Evolutionary conservation across 176 grass and related monocot genomes (phyloP), one percentile per base, ranked within the genome.

Genomic region (Triticum timopheevii): DNA sequence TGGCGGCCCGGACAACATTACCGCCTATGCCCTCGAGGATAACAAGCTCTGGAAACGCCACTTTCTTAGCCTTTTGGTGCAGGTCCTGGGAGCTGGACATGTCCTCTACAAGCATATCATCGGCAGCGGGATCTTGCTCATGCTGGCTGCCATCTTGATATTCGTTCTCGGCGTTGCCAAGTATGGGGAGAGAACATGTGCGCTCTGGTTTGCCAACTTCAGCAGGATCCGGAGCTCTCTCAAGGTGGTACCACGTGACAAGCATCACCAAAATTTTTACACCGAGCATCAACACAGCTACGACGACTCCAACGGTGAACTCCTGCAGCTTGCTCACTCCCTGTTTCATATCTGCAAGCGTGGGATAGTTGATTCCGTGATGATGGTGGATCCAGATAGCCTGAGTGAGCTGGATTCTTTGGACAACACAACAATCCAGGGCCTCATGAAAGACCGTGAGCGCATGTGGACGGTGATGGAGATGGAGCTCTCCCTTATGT

Each of bases 1-100:
- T 6, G 94, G 87, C 0, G 94, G 94, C 0, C 94, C 81, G 0
- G 94, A 95, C 24, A 91, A 73, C 77, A 96, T 96, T 39, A 89
- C 84, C 1, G 86, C 94, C 20, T 93, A 87, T 10, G 39, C 87
- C 0, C 35, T 93, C 10, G 8, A 91, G 66, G 94, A 89, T 62
- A 83, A 72, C 78, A 10, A 91, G 66, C 50, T 91, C 13, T 80
- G 85, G 86, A 2, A 3, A 25, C 72, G 84, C 11, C 65, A 56
- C 65, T 4, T 82, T 3, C 30, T 69, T 15, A 34, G 0, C 13
- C 30, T 82, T n/a, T 0, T 15, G 20, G 15, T 82, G 20, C 65
- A 73, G 63, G 52, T 85, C 7, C 0, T 25, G 0, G 49, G 64
- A 0, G 76, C 84, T 0, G 3, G 12, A 0, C 78, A 89, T 24